A percentile compares a stretch with the other conserved stretches of the same genome.
phyloP scores from a whole-genome alignment of 208 protist genomes.

The Leishmania tropica region DNA sequence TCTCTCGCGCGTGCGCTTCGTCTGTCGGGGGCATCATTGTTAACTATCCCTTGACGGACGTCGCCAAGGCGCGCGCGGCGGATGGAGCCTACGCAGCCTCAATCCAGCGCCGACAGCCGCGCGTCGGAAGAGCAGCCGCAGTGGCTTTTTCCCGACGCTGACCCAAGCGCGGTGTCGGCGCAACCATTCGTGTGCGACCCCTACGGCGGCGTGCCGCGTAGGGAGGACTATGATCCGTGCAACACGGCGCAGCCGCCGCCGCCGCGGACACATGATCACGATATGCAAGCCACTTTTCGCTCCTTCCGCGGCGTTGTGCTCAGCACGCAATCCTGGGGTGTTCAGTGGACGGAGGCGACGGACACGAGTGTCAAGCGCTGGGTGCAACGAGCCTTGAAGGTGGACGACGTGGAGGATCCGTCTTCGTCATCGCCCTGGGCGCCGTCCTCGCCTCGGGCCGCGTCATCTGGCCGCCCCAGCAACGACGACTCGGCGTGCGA shows the following conservation, averaged over 20 bases:
- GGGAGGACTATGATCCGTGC: conserved; percentile 36
- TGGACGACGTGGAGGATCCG: neutral
- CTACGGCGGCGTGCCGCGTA: conserved; percentile 49
- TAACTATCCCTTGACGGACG: neutral
- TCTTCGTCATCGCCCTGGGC: neutral
- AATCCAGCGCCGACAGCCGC: neutral
- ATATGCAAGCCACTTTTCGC: conserved; percentile 22
- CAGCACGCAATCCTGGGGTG: conserved; percentile 38
- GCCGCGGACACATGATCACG: conserved; percentile 10
- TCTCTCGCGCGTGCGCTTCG: neutral
- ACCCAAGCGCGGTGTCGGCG: conserved; percentile 1
- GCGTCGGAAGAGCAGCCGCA: conserved; percentile 3
- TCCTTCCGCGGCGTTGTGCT: conserved; percentile 41
- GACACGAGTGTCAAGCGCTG: conserved; percentile 46
- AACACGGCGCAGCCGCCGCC: conserved; percentile 21
- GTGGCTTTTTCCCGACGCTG: conserved; percentile 11
- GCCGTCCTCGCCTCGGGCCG: conserved; percentile 6
- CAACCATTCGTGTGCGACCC: conserved; percentile 38
- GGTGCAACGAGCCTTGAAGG: conserved; percentile 27
- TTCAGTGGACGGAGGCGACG: conserved; percentile 23
- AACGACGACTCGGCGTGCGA: neutral
- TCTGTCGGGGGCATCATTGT: neutral
- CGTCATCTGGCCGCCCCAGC: neutral
- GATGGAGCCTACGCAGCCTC: neutral
- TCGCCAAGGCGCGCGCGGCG: neutral